Evolutionary conservation across 2,329 filamentous ascomycete species (phyloP), one percentile per base, ranked within the genome.

Genomic region (Ceratocystiopsis sp.): DNA sequence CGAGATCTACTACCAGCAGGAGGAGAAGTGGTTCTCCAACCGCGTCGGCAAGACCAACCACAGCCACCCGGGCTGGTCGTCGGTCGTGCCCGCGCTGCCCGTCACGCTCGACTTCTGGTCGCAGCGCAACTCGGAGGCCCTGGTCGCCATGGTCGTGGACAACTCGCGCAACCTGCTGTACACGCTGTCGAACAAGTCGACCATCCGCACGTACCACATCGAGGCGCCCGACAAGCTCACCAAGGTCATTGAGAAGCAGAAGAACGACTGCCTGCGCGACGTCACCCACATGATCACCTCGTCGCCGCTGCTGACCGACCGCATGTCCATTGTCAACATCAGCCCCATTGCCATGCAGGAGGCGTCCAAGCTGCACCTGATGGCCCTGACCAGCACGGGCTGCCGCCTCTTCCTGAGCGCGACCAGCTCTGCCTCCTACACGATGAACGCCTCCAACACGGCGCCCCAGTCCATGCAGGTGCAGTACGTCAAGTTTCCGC

Each of bases 391-490:
- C 0, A 80, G 80, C 46, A 93, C 85, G 0, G 91, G 93, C 17
- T 93, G 87, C 56, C 78, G 91, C 18, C 74, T 98, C 5, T 96
- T 91, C 58, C 70, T 98, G 43, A 96, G 86, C 55, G 85, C 89
- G 6, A 94, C 86, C 0, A 81, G 80, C 49, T 80, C 84, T 16
- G 74, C 76, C 2, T 81, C 69, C 0, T 78, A 80, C 62, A 72
- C 69, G 57, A 67, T 75, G 29, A 71, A 69, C 14, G 68, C 73
- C 17, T 69, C 73, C 9, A 78, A 69, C 46, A 59, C 68, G 45
- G 78, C 83, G 0, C 87, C 91, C 1, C 87, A 84, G 52, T 95
- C 85, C 61, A 95, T 98, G 85, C 87, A 95, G 59, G 78, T 95
- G n/a, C 82, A 93, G 52, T 91, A 93, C 55, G 84, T 98, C 60